Evolutionary conservation across 371 early-diverging fungal genomes (phyloP).

Genomic region (Syncephalastrum sp.): DNA sequence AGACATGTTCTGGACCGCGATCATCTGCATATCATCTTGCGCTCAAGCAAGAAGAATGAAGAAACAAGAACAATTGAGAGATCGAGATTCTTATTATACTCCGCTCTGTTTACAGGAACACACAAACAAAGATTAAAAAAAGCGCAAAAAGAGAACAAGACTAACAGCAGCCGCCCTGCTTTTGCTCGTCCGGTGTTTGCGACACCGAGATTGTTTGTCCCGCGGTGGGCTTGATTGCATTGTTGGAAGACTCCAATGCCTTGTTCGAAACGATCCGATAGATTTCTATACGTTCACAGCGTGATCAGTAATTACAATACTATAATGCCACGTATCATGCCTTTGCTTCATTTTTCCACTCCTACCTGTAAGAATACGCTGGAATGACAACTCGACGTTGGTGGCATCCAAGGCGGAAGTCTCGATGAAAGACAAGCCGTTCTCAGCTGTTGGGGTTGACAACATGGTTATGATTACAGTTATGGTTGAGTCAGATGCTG

Average conservation of each 20-base stretch:
- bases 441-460: conserved; percentile 61
- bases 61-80: no score
- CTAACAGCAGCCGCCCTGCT: conserved; percentile 71
- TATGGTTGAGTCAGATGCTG: neutral
- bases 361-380: conserved; percentile 87
- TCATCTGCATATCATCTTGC: no score
- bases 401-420: conserved; percentile 93
- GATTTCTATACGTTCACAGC: conserved; percentile 66
- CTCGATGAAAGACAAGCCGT: conserved; percentile 91
- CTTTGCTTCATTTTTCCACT: neutral
- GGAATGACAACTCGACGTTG: conserved; percentile 95
- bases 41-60: no score
- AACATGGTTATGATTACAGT: neutral
- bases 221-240: conserved; percentile 71
- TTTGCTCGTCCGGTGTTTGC: conserved; percentile 66
- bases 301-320: no score
- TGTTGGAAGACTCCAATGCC: conserved; percentile 76
- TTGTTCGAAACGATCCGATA: conserved; percentile 93
- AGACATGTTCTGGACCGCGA: no score
- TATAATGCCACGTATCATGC: neutral
- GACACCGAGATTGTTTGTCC: conserved; percentile 78
- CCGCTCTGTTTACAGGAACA: neutral
- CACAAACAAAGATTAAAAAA: conserved; percentile 3
- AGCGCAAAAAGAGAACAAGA: neutral
- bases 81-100: no score